Percentiles rank a stretch among this genome's conserved stretches.
Conservation (phyloP, 2,329 filamentous ascomycete species). For the Trichoderma sp. region DNA sequence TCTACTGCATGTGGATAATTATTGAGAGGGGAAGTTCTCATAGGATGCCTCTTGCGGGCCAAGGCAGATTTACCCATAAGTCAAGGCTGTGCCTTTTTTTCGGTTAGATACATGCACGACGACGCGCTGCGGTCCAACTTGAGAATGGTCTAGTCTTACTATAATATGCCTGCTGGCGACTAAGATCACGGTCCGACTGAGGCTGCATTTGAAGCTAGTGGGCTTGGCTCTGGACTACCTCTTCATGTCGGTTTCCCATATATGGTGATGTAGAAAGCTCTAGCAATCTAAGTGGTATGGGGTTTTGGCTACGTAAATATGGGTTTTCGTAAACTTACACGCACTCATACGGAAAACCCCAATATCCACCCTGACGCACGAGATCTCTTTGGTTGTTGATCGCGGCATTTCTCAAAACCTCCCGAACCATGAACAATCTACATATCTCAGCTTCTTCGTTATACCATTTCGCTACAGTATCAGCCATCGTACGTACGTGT, state of each 20-base stretch:
- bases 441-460: neutral
- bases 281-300: accelerated
- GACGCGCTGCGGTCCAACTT: neutral
- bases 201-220: neutral
- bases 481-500: neutral
- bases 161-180: neutral
- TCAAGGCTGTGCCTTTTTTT: neutral
- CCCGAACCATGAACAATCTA: neutral
- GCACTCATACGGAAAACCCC: accelerated
- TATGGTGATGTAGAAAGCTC: neutral
- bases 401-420: neutral
- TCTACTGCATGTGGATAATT: neutral
- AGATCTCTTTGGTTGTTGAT: neutral
- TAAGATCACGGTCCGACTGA: neutral
- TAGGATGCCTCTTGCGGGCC: neutral
- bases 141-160: neutral
- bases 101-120: neutral
- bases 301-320: neutral
- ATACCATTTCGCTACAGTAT: neutral
- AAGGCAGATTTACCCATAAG: neutral
- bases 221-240: neutral
- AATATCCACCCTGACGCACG: neutral
- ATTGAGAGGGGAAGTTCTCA: neutral
- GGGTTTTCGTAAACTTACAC: neutral
- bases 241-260: neutral